Conservation (phyloP, 192 early-diverging fungal genomes). For the Gryganskiella cystojenkinii region DNA sequence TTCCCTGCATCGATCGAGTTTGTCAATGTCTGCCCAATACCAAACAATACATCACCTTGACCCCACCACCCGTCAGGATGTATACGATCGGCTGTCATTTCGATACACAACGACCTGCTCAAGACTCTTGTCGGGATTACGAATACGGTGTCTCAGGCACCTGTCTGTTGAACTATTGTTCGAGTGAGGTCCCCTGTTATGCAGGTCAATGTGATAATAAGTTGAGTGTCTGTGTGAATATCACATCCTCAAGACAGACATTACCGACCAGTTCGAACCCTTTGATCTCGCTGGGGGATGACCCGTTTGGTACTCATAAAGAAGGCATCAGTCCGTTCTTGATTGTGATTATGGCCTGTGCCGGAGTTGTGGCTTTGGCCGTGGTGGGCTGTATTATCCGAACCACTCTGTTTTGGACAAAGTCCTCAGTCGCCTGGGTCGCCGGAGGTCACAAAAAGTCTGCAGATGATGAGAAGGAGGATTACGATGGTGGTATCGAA, state of each 20-base stretch:
- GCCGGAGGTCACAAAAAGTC: not conserved
- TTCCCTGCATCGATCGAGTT: conserved; percentile 46
- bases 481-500: not conserved
- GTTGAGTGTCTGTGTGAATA: conserved; percentile 28
- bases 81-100: conserved; percentile 49
- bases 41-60: conserved; percentile 33
- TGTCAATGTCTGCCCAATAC: conserved; percentile 45
- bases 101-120: conserved; percentile 15
- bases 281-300: conserved; percentile 30
- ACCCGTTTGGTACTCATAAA: conserved; percentile 35
- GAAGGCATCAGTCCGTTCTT: conserved; percentile 25
- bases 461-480: conserved; percentile 10
- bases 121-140: conserved; percentile 25
- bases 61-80: conserved; percentile 38
- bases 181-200: conserved; percentile 42
- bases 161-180: conserved; percentile 49
- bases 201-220: conserved; percentile 26
- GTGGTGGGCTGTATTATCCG: conserved; percentile 43
- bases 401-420: conserved; percentile 16
- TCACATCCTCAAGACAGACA: conserved; percentile 5
- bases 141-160: conserved; percentile 31
- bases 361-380: conserved; percentile 22
- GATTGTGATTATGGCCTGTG: conserved; percentile 37
- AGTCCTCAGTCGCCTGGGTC: conserved; percentile 15
- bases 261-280: conserved; percentile 9